Conservation (phyloP, 2,329 filamentous ascomycete species). For the Clonostachys solani region DNA sequence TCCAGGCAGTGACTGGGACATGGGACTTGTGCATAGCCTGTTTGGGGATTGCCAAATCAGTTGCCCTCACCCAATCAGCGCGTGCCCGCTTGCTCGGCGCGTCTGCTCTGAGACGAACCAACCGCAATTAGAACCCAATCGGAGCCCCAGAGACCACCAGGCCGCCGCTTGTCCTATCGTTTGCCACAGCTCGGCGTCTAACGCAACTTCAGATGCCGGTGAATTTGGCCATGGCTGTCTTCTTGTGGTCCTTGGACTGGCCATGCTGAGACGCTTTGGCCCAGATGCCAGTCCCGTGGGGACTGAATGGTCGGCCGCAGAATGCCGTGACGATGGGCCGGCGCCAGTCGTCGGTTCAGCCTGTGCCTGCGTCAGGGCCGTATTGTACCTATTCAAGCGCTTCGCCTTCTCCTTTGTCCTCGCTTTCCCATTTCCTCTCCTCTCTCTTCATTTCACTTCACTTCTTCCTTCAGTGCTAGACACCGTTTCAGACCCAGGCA, state of each 20-base stretch:
- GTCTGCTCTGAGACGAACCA: slow-evolving; percentile 1
- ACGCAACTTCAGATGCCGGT: background rate
- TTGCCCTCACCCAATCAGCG: slow-evolving; percentile 2
- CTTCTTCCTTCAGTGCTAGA: too few species aligned
- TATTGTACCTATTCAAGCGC: background rate
- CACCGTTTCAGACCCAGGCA: too few species aligned
- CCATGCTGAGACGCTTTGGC: background rate
- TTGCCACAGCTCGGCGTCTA: slow-evolving; percentile 2
- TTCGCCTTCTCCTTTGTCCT: background rate
- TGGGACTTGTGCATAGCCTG: background rate
- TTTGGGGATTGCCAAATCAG: background rate
- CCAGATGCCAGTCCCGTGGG: too few species aligned
- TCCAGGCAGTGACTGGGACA: background rate
- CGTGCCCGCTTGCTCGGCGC: background rate
- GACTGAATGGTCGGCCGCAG: background rate
- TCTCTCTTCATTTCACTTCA: background rate
- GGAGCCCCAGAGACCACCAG: slow-evolving; percentile 1
- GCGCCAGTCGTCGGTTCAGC: too few species aligned
- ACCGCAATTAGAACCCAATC: background rate
- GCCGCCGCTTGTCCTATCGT: slow-evolving; percentile 3
- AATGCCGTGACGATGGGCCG: background rate
- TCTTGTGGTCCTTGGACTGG: background rate
- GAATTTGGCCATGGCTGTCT: background rate
- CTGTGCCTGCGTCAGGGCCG: too few species aligned
- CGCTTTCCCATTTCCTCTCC: background rate